A percentile compares a stretch with the other conserved stretches of the same genome.
Evolutionary conservation across 495 filamentous ascomycete species (phyloP).

Genomic region (Rusavskia elegans): DNA sequence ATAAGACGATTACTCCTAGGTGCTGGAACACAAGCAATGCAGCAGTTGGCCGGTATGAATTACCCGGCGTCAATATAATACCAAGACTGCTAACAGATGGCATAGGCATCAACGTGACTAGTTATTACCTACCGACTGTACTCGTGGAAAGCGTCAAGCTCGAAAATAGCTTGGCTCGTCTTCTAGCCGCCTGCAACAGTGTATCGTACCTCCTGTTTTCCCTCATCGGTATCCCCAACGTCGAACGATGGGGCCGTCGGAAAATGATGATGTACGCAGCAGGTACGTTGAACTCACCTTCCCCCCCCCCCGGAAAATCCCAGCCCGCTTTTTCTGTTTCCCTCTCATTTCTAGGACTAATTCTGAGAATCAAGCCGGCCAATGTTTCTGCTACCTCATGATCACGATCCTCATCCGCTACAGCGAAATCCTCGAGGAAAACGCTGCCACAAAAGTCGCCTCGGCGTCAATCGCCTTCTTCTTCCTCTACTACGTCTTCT

Average conservation of each 20-base stretch:
- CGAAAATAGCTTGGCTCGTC: constrained; percentile 26
- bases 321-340: not conserved
- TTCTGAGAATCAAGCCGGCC: constrained; percentile 14
- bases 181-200: constrained; percentile 34
- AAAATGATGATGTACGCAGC: constrained; percentile 37
- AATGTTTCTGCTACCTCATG: constrained; percentile 33
- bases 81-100: not conserved
- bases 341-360: not conserved
- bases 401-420: constrained; percentile 38
- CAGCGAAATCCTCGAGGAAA: constrained; percentile 20
- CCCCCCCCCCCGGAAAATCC: not conserved
- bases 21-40: constrained; percentile 35
- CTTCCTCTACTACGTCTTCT: constrained; percentile 34
- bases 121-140: constrained; percentile 22
- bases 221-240: constrained; percentile 25
- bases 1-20: constrained; percentile 33
- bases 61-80: not conserved
- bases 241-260: constrained; percentile 35
- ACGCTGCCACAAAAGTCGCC: constrained; percentile 17
- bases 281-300: not conserved
- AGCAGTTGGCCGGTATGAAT: constrained; percentile 36
- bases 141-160: constrained; percentile 34
- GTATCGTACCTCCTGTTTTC: constrained; percentile 34
- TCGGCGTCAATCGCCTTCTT: constrained; percentile 35
- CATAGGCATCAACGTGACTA: constrained; percentile 4